phyloP scores from a whole-genome alignment of 257 asterid species.

The Ehretia macrophylla region DNA sequence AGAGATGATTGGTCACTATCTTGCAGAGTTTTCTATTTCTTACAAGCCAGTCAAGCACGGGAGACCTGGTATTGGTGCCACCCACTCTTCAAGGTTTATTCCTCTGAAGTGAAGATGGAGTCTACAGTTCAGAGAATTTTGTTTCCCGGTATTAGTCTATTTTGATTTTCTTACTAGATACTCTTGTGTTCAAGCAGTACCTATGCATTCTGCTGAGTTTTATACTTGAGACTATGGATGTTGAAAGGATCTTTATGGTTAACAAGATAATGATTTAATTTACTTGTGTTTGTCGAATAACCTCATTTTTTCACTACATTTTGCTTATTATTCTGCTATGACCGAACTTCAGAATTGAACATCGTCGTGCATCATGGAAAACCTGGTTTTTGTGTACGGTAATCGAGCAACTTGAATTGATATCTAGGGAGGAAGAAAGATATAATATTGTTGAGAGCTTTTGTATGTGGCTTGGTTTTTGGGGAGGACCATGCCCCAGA shows the following conservation, averaged over 20 bases:
- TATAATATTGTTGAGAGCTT: too few species aligned
- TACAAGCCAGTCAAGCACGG: conserved; percentile 42
- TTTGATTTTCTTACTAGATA: neutral
- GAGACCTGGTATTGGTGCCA: conserved; percentile 38
- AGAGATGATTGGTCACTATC: conserved; percentile 34
- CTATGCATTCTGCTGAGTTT: neutral
- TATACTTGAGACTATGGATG: neutral
- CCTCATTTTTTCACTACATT: too few species aligned
- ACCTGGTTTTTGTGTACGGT: too few species aligned
- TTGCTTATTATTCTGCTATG: too few species aligned
- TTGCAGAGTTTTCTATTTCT: conserved; percentile 31
- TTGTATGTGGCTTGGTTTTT: too few species aligned
- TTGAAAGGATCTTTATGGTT: neutral
- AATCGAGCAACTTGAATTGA: too few species aligned
- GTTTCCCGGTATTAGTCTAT: neutral
- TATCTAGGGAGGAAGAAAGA: too few species aligned
- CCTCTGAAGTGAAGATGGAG: conserved; percentile 1
- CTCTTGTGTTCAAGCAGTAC: neutral
- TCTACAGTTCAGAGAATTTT: neutral
- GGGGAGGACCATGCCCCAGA: too few species aligned
- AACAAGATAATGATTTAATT: neutral
- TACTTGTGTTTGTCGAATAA: too few species aligned
- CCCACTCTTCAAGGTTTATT: conserved; percentile 28
- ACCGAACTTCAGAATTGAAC: too few species aligned
- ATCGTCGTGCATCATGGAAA: too few species aligned